phyloP scores from a whole-genome alignment of 768 basidiomycete genomes.

The Neoboletus magnificus region DNA sequence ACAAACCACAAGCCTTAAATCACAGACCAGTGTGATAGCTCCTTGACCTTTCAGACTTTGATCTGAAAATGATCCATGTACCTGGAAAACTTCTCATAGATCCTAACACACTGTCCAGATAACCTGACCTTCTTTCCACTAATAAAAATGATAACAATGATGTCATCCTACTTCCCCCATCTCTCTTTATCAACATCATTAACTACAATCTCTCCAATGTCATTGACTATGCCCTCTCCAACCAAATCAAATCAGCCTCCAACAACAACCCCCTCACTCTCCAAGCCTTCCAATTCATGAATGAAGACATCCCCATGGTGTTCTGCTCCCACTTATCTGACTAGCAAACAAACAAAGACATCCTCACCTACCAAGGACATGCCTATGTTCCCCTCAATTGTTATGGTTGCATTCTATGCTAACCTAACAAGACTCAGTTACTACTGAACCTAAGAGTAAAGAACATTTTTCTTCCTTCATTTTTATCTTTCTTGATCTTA shows the following conservation, averaged over 20 bases:
- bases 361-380: not conserved
- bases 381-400: accelerated
- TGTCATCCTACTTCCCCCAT: too few species aligned
- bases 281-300: not conserved
- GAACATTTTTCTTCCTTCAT: too few species aligned
- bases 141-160: not conserved
- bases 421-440: too few species aligned
- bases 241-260: not conserved
- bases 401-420: too few species aligned
- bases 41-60: not conserved
- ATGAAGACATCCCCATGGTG: accelerated
- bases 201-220: too few species aligned
- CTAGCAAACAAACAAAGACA: accelerated
- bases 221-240: not conserved
- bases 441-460: too few species aligned
- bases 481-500: too few species aligned
- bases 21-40: accelerated
- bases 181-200: too few species aligned
- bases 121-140: accelerated
- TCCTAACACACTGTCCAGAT: accelerated
- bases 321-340: accelerated
- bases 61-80: not conserved
- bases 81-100: accelerated
- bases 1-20: not conserved
- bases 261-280: accelerated